A percentile compares a stretch with the other conserved stretches of the same genome.
phyloP scores from a whole-genome alignment of 148 eudicot genomes.

The Drosera capensis region DNA sequence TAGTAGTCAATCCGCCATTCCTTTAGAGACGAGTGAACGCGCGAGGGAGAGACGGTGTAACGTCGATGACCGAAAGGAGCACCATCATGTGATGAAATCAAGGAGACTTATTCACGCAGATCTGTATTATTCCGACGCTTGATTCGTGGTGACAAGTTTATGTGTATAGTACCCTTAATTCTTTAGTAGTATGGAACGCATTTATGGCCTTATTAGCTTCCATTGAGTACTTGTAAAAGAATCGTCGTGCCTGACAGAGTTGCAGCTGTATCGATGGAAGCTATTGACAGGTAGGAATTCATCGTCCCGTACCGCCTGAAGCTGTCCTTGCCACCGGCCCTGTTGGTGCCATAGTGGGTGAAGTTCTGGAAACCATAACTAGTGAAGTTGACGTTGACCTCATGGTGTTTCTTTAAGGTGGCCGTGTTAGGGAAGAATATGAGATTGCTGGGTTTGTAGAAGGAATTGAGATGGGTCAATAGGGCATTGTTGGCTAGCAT shows the following conservation, averaged over 20 bases:
- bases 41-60: too few relatives aligned
- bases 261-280: slow-evolving; percentile 57
- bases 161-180: too few relatives aligned
- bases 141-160: too few relatives aligned
- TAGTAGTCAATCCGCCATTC: too few relatives aligned
- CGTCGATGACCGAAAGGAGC: too few relatives aligned
- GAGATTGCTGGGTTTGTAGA: slow-evolving; percentile 50
- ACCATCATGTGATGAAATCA: too few relatives aligned
- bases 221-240: slow-evolving; percentile 29
- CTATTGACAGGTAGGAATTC: slow-evolving; percentile 19
- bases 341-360: slow-evolving; percentile 50
- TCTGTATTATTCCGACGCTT: too few relatives aligned
- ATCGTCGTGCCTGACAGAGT: slow-evolving; percentile 38
- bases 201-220: slow-evolving; percentile 29
- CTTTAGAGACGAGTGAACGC: too few relatives aligned
- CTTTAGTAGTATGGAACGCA: slow-evolving; percentile 36
- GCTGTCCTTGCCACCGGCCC: slow-evolving; percentile 28
- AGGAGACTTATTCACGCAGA: too few relatives aligned
- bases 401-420: slow-evolving; percentile 27
- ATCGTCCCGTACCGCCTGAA: slow-evolving; percentile 39
- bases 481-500: slow-evolving; percentile 44
- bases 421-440: slow-evolving; percentile 45
- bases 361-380: slow-evolving; percentile 37
- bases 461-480: slow-evolving; percentile 31
- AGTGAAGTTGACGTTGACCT: slow-evolving; percentile 14